A percentile compares a stretch with the other conserved stretches of the same genome.
These are phyloP conservation scores for Stereocaulon alpinum DNA, from an alignment of 495 filamentous ascomycete species.

Conservation along the genomic window DNA sequence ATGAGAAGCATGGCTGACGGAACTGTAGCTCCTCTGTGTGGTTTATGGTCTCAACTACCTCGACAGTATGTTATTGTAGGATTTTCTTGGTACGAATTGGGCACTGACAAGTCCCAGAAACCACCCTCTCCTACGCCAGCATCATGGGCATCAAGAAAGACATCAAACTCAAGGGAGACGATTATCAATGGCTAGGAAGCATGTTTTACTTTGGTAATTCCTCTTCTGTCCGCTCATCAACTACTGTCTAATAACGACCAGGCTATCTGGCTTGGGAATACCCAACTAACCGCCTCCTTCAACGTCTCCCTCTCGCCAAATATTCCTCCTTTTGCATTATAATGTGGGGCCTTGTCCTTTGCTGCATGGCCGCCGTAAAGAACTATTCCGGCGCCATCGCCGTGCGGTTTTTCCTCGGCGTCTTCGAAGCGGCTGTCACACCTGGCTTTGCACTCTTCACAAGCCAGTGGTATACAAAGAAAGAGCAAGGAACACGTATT, in stretches of 20 bases:
- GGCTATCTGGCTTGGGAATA: conserved; percentile 57
- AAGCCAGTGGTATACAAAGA: conserved; percentile 54
- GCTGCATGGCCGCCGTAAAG: conserved; percentile 42
- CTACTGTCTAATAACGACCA: conserved; percentile 7
- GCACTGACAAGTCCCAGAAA: conserved; percentile 32
- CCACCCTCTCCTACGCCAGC: conserved; percentile 52
- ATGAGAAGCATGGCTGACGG: conserved; percentile 16
- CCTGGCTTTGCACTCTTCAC: conserved; percentile 55
- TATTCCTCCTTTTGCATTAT: conserved; percentile 48
- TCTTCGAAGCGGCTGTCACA: conserved; percentile 52
- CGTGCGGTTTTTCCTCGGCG: conserved; percentile 50
- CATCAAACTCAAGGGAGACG: conserved; percentile 31
- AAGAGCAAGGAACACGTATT: conserved; percentile 47
- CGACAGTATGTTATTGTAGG: conserved; percentile 36
- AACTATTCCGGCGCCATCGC: conserved; percentile 41
- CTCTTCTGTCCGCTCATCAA: background rate
- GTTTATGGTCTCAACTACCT: conserved; percentile 56
- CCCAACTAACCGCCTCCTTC: conserved; percentile 50
- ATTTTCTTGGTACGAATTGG: background rate
- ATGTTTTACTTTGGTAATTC: conserved; percentile 50
- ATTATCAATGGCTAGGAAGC: conserved; percentile 47
- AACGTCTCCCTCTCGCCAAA: conserved; percentile 48
- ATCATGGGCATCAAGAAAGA: conserved; percentile 51
- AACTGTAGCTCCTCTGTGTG: conserved; percentile 35
- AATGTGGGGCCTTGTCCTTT: conserved; percentile 47